A percentile compares a stretch with the other conserved stretches of the same genome.
These are phyloP conservation scores for Pholiota conissans DNA, from an alignment of 768 basidiomycete genomes.

Conservation along the genomic window DNA sequence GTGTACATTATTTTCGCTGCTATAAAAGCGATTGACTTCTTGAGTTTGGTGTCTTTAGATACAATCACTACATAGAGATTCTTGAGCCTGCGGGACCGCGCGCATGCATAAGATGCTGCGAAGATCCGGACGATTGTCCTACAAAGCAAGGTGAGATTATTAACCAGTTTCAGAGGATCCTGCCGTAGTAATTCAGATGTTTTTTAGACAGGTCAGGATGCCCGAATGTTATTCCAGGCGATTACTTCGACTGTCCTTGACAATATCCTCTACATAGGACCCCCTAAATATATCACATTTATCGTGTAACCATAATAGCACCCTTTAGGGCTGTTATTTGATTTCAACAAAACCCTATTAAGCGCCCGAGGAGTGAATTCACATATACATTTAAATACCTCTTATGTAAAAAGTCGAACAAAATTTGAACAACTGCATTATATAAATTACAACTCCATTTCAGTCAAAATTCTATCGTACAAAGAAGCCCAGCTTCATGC, in stretches of 20 bases:
- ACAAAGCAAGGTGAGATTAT: conserved; percentile 39
- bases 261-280: too few species aligned
- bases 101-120: conserved; percentile 61
- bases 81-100: conserved; percentile 51
- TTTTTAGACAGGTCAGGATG: conserved; percentile 50
- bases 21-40: neutral
- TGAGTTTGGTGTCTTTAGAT: conserved; percentile 24
- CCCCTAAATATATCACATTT: too few species aligned
- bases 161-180: neutral
- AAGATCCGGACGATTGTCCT: conserved; percentile 55
- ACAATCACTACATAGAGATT: conserved; percentile 61
- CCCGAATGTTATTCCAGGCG: conserved; percentile 50
- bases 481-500: too few species aligned
- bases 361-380: too few species aligned
- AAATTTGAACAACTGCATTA: too few species aligned
- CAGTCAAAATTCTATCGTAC: too few species aligned
- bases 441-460: too few species aligned
- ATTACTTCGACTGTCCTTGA: conserved; percentile 53
- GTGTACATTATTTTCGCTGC: conserved; percentile 8
- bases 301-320: too few species aligned
- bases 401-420: too few species aligned
- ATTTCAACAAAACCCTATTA: too few species aligned
- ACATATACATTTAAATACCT: too few species aligned
- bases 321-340: too few species aligned
- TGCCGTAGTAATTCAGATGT: neutral